Percentiles rank a stretch among this genome's conserved stretches.
Conservation (phyloP, 2,329 filamentous ascomycete species). For the Pyrenophora tritici-repentis region DNA sequence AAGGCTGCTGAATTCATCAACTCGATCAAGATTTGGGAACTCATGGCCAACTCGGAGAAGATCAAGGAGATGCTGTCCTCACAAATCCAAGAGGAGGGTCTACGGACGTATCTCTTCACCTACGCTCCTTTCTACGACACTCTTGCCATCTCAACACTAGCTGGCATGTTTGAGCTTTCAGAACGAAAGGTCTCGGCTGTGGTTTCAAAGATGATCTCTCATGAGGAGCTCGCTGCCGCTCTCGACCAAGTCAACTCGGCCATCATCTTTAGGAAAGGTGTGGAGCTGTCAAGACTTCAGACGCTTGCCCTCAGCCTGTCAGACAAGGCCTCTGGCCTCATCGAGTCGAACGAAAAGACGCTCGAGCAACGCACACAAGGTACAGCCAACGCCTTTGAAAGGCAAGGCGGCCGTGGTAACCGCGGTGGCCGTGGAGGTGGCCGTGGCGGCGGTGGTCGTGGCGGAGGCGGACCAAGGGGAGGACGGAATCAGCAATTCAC, state of each 20-base stretch:
- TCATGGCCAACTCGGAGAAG: conserved; percentile 88
- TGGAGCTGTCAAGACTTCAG: conserved; percentile 94
- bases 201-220: conserved; percentile 99
- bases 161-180: conserved; percentile 93
- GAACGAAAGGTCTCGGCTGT: conserved; percentile 90
- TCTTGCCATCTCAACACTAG: conserved; percentile 81
- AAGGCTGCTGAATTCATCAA: conserved; percentile 92
- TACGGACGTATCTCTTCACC: conserved; percentile 98
- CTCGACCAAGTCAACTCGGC: conserved; percentile 97
- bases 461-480: conserved; percentile 60
- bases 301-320: conserved; percentile 90
- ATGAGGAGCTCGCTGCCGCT: conserved; percentile 94
- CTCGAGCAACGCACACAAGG: conserved; percentile 97
- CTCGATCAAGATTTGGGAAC: conserved; percentile 99
- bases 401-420: conserved; percentile 82
- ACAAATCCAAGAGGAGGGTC: conserved; percentile 98
- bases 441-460: conserved; percentile 61
- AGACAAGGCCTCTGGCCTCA: conserved; percentile 94
- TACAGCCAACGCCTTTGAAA: conserved; percentile 91
- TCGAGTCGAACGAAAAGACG: conserved; percentile 96
- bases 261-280: conserved; percentile 99
- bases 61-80: conserved; percentile 97
- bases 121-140: conserved; percentile 99
- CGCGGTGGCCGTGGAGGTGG: conserved; percentile 64
- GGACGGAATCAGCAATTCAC: conserved; percentile 80